Conservation (phyloP, 2,329 filamentous ascomycete genomes). For the Pestalotiopsis sp. region DNA sequence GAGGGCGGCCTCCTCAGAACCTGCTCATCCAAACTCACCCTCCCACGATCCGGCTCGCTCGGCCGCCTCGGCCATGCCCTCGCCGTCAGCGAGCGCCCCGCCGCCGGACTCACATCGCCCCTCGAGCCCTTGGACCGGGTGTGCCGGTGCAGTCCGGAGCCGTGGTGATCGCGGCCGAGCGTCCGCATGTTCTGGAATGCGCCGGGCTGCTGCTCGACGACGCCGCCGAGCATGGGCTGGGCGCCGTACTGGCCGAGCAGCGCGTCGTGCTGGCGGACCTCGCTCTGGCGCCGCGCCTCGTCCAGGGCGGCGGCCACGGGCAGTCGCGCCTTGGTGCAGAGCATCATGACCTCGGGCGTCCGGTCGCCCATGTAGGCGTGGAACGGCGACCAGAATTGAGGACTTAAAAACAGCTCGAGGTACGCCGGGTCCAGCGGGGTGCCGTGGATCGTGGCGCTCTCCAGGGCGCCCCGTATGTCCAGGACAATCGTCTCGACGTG, state of each 20-base stretch:
- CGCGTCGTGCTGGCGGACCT: conserved; percentile 27
- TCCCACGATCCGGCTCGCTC: not conserved
- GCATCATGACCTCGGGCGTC: conserved; percentile 17
- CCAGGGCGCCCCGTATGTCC: conserved; percentile 29
- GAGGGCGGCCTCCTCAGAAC: not conserved
- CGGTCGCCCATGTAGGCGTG: conserved; percentile 17
- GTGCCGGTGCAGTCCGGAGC: conserved; percentile 22
- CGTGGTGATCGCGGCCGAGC: conserved; percentile 15
- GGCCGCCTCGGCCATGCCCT: not conserved
- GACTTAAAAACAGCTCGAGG: conserved; percentile 27
- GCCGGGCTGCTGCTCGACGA: conserved; percentile 4
- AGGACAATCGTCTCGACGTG: conserved; percentile 19
- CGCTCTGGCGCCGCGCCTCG: conserved; percentile 11
- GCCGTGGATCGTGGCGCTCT: conserved; percentile 11
- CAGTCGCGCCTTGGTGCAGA: conserved; percentile 25
- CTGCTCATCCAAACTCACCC: not conserved
- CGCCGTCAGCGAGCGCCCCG: not conserved
- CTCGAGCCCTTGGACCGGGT: not conserved
- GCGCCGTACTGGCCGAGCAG: conserved; percentile 26
- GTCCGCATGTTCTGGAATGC: conserved; percentile 25
- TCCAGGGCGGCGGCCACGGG: conserved; percentile 24
- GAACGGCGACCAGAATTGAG: conserved; percentile 29
- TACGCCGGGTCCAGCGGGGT: conserved; percentile 11
- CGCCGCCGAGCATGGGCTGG: conserved; percentile 9
- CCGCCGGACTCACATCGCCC: not conserved